Evolutionary conservation across 2,329 filamentous ascomycete genomes (phyloP), one percentile per base, ranked within the genome.

Genomic region (Aspergillus glaucus): DNA sequence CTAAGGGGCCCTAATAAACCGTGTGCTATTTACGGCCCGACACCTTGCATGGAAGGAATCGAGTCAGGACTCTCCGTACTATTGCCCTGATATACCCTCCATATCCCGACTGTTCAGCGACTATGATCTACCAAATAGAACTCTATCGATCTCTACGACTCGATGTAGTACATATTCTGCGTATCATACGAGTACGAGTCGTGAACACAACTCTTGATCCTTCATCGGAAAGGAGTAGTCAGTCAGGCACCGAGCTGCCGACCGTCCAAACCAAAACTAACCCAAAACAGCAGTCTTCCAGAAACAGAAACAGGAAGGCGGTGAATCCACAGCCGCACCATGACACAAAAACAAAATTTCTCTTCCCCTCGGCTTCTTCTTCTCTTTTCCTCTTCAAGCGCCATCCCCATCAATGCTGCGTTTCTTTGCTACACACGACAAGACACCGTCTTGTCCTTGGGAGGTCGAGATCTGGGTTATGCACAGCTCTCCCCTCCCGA

Each of bases 341-440:
- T 49, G 28, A 50, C 28, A 42, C 46, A 48, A 46, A 51, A 53
- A 50, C 36, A 30, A 28, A 28, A 44, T 51, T 40, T 49, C 48
- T 54, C 51, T 58, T 54, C 52, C 55, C 51, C 48, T 50, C 45
- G 51, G 43, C 22, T 40, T 54, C 52, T 62, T 56, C 53, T 55
- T 62, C 60, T 62, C 69, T 63, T 65, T 64, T 68, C 65, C 67
- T 70, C 70, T 60, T 55, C 76, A 86, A 87, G 84, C 82, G 84
- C 81, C 86, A 83, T 84, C 86, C 86, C 86, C 81, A 79, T 82
- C 85, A 91, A 88, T 80, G 88, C 87, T 87, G 87, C 86, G 86
- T 91, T 91, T 91, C 87, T 88, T 90, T 91, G 87, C 87, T 86
- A 85, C 86, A 87, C 81, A 82, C 70, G 80, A 75, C 79, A 88